Evolutionary conservation across 2,329 filamentous ascomycete genomes (phyloP).

Genomic region (Verticillium klebahnii): DNA sequence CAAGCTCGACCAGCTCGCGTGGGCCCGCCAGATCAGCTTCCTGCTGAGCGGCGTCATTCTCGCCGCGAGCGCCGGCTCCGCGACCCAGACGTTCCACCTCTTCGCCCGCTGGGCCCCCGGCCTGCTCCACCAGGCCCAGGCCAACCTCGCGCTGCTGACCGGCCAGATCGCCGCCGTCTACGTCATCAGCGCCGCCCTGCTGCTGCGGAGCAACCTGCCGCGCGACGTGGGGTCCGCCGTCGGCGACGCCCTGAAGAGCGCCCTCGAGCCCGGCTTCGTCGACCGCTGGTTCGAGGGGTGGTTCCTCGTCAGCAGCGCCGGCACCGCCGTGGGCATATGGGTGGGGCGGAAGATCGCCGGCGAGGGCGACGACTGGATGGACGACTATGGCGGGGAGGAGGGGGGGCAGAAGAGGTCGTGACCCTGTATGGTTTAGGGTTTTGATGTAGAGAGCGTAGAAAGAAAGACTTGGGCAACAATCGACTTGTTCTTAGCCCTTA

Average conservation of each 20-base stretch:
- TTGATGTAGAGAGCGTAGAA: too few species aligned
- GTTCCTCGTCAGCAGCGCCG: slow-evolving; percentile 66
- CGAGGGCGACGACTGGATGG: slow-evolving; percentile 50
- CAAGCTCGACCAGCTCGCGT: slow-evolving; percentile 73
- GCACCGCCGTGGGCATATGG: slow-evolving; percentile 69
- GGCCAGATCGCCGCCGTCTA: slow-evolving; percentile 81
- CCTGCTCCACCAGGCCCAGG: slow-evolving; percentile 68
- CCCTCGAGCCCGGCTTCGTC: slow-evolving; percentile 67
- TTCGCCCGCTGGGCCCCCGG: slow-evolving; percentile 71
- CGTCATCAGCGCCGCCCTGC: slow-evolving; percentile 73
- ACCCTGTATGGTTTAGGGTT: slow-evolving; percentile 11
- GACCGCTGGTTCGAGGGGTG: slow-evolving; percentile 86
- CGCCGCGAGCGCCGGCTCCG: slow-evolving; percentile 73
- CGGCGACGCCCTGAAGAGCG: slow-evolving; percentile 70
- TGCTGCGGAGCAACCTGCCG: slow-evolving; percentile 75
- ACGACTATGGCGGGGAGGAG: slow-evolving; percentile 61
- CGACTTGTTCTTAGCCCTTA: too few species aligned
- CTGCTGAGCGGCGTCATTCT: slow-evolving; percentile 79
- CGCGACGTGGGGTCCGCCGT: slow-evolving; percentile 73
- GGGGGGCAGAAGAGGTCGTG: slow-evolving; percentile 66
- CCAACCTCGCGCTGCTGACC: slow-evolving; percentile 73
- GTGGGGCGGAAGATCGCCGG: slow-evolving; percentile 58
- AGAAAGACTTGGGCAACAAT: too few species aligned
- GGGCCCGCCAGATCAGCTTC: slow-evolving; percentile 83
- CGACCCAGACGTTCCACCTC: slow-evolving; percentile 79